Conservation (phyloP, 371 early-diverging fungal genomes). For the Basidiobolus meristosporus region DNA sequence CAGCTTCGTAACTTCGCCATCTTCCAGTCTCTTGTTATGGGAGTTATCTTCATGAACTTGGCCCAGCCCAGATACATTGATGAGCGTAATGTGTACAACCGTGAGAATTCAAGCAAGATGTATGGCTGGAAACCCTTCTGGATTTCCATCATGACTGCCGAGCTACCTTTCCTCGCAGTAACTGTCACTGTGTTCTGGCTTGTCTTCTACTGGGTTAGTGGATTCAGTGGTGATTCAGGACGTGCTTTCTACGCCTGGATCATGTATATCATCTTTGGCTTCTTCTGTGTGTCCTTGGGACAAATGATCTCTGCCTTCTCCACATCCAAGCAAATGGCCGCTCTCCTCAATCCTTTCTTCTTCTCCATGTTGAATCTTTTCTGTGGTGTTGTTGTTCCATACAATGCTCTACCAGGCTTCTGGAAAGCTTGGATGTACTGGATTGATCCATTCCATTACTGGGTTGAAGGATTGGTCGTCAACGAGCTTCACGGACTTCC, state of each 20-base stretch:
- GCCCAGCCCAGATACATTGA: slow-evolving; percentile 52
- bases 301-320: slow-evolving; percentile 44
- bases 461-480: slow-evolving; percentile 26
- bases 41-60: slow-evolving; percentile 42
- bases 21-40: slow-evolving; percentile 43
- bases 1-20: slow-evolving; percentile 54
- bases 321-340: slow-evolving; percentile 31
- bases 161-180: slow-evolving; percentile 34
- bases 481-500: slow-evolving; percentile 36
- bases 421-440: slow-evolving; percentile 66
- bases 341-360: slow-evolving; percentile 52
- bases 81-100: slow-evolving; percentile 43
- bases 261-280: slow-evolving; percentile 28
- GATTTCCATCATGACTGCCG: slow-evolving; percentile 25
- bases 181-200: slow-evolving; percentile 32
- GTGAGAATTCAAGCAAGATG: slow-evolving; percentile 51
- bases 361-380: slow-evolving; percentile 47
- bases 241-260: slow-evolving; percentile 40
- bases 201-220: slow-evolving; percentile 52
- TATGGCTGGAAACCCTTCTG: slow-evolving; percentile 52
- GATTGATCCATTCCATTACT: slow-evolving; percentile 53
- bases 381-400: slow-evolving; percentile 52
- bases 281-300: slow-evolving; percentile 50
- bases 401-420: slow-evolving; percentile 40
- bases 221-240: slow-evolving; percentile 16